A percentile compares a stretch with the other conserved stretches of the same genome.
Conservation (phyloP, 495 filamentous ascomycete species). For the Pseudoneurospora amorphoporcata region DNA sequence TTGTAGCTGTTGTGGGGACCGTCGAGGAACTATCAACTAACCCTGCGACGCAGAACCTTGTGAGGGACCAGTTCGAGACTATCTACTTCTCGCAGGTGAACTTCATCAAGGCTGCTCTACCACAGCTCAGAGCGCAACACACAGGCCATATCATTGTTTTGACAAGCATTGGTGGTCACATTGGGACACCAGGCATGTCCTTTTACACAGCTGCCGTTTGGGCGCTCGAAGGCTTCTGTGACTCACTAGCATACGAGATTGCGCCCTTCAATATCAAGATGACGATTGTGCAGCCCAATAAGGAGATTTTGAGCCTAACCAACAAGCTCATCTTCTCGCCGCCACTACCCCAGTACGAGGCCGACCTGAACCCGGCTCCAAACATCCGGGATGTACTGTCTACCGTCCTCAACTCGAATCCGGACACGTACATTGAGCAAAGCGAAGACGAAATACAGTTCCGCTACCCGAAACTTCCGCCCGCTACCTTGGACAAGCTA, state of each 20-base stretch:
- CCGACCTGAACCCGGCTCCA: conserved; percentile 64
- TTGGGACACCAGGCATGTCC: conserved; percentile 83
- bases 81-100: conserved; percentile 94
- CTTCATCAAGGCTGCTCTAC: conserved; percentile 82
- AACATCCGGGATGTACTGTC: conserved; percentile 70
- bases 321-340: conserved; percentile 79
- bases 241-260: conserved; percentile 92
- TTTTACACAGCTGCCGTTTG: conserved; percentile 89
- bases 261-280: conserved; percentile 96
- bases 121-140: conserved; percentile 64
- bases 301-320: conserved; percentile 73
- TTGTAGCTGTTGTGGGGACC: conserved; percentile 70
- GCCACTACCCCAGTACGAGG: conserved; percentile 61
- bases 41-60: conserved; percentile 62
- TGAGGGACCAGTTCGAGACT: conserved; percentile 84
- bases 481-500: conserved; percentile 54
- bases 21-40: conserved; percentile 79
- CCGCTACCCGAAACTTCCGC: conserved; percentile 60
- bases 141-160: conserved; percentile 85
- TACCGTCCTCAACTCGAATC: conserved; percentile 52
- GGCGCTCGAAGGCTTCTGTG: conserved; percentile 96
- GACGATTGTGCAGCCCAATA: conserved; percentile 81
- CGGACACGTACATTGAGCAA: conserved; percentile 40
- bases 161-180: conserved; percentile 81
- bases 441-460: conserved; percentile 47